Evolutionary conservation across 2,329 filamentous ascomycete genomes (phyloP).

Genomic region (Celoporthe dispersa): DNA sequence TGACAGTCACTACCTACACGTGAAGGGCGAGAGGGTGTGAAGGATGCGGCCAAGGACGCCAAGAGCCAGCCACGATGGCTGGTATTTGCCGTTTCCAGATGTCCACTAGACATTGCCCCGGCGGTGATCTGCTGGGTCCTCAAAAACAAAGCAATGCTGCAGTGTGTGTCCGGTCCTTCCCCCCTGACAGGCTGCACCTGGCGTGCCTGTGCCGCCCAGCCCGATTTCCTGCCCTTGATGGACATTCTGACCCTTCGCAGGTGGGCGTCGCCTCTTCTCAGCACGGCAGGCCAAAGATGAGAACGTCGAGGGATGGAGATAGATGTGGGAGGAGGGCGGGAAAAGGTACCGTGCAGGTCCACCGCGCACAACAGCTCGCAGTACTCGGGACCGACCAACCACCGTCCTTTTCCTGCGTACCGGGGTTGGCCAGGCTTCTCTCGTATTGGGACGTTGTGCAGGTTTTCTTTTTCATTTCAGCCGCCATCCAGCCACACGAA

Average conservation of each 20-base stretch:
- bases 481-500: not conserved
- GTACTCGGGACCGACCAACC: no score
- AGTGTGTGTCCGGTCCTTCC: not conserved
- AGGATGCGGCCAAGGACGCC: constrained; percentile 14
- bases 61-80: not conserved
- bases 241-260: not conserved
- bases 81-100: constrained; percentile 20
- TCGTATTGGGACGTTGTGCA: not conserved
- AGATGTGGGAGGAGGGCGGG: not conserved
- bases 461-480: not conserved
- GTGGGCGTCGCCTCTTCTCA: not conserved
- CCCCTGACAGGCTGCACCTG: not conserved
- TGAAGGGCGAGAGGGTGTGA: constrained; percentile 15
- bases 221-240: not conserved
- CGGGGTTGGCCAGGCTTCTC: not conserved
- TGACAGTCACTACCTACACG: constrained; percentile 8
- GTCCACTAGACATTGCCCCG: not conserved
- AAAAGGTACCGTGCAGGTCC: not conserved
- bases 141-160: not conserved
- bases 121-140: not conserved
- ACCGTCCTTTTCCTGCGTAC: no score
- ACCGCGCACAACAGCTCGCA: no score
- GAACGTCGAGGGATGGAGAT: not conserved
- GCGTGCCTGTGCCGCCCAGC: not conserved
- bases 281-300: not conserved